phyloP scores from a whole-genome alignment of 257 asterid genomes.

The Ballota nigra region DNA sequence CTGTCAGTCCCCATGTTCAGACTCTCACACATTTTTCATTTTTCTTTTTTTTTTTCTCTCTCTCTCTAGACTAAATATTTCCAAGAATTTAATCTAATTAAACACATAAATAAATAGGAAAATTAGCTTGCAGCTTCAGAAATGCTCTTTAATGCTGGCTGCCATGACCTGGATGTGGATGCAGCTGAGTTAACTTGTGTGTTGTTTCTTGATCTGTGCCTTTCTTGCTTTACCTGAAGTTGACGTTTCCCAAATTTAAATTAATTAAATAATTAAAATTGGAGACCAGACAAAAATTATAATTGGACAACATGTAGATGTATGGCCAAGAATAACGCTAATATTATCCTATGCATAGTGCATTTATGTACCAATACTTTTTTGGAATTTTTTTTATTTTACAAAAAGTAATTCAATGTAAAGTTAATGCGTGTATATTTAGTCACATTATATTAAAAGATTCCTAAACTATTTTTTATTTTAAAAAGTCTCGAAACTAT shows the following conservation, averaged over 20 bases:
- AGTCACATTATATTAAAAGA: too few species aligned
- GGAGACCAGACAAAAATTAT: not conserved
- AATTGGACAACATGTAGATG: slow-evolving; percentile 11
- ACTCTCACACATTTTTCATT: slow-evolving; percentile 7
- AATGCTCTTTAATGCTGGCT: slow-evolving; percentile 78
- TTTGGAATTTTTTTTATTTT: too few species aligned
- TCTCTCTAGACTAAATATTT: slow-evolving; percentile 14
- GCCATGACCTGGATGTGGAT: slow-evolving; percentile 66
- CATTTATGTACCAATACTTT: not conserved
- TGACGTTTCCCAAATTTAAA: not conserved
- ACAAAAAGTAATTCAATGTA: too few species aligned
- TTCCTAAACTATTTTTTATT: too few species aligned
- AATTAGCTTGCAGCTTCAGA: slow-evolving; percentile 59
- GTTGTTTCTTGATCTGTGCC: slow-evolving; percentile 46
- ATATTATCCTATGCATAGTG: slow-evolving; percentile 1
- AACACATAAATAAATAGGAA: not conserved
- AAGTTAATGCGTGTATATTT: too few species aligned
- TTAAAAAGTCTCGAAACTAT: too few species aligned
- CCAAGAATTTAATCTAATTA: slow-evolving; percentile 28
- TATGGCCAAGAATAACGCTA: slow-evolving; percentile 13
- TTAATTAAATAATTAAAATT: not conserved
- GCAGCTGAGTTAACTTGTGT: slow-evolving; percentile 39
- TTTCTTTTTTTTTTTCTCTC: not conserved
- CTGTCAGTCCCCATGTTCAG: slow-evolving; percentile 32
- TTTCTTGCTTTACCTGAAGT: slow-evolving; percentile 57